Evolutionary conservation across 2,329 filamentous ascomycete species (phyloP).

Genomic region (Talaromyces sp.): DNA sequence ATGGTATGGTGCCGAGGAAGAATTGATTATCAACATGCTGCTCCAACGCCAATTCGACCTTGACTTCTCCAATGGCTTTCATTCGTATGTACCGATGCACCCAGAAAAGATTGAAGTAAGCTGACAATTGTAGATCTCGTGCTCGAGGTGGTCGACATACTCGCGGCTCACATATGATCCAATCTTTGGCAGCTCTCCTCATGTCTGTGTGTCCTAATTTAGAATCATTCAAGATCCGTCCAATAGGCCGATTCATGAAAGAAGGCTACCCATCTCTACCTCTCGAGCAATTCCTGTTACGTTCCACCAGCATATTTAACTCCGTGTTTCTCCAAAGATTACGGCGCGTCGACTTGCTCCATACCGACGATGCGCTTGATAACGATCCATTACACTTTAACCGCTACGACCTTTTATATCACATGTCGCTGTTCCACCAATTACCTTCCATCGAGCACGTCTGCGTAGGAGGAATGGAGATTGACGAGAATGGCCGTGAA

Average conservation of each 20-base stretch:
- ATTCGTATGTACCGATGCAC: conserved; percentile 8
- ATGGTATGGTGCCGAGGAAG: conserved; percentile 16
- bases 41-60: conserved; percentile 15
- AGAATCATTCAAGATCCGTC: conserved; percentile 15
- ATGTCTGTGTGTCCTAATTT: conserved; percentile 17
- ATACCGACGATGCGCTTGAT: conserved; percentile 15
- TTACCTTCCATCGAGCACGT: conserved; percentile 15
- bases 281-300: conserved; percentile 15
- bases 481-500: conserved; percentile 16
- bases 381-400: conserved; percentile 18
- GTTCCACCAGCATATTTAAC: conserved; percentile 1
- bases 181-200: conserved; percentile 15
- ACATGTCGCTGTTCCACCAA: conserved; percentile 17
- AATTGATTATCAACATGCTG: conserved; percentile 17
- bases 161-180: conserved; percentile 18
- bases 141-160: conserved; percentile 17
- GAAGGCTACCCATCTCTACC: conserved; percentile 11
- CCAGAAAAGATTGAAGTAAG: neutral
- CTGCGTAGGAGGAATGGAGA: conserved; percentile 17
- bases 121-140: conserved; percentile 8
- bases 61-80: conserved; percentile 15
- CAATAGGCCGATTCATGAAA: conserved; percentile 15
- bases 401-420: conserved; percentile 17
- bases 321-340: conserved; percentile 8
- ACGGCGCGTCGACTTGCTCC: conserved; percentile 15